Conservation (phyloP, 78 protist species). For the Paratrimastix pyriformis region DNA sequence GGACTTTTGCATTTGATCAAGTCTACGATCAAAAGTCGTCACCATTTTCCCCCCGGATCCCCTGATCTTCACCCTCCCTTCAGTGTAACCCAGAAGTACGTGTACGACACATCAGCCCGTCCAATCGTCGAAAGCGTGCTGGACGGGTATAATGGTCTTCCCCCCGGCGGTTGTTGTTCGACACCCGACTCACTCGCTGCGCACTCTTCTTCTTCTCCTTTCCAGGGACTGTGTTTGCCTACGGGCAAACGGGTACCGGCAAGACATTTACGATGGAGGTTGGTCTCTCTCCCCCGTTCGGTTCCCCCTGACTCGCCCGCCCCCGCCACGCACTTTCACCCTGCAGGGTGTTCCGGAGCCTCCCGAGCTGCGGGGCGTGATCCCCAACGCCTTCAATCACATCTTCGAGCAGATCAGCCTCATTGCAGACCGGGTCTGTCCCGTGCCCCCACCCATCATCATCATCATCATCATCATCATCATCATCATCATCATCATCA, state of each 20-base stretch:
- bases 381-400: slow-evolving; percentile 17
- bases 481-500: too few species aligned
- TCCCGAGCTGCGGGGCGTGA: slow-evolving; percentile 15
- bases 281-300: neutral
- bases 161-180: too few species aligned
- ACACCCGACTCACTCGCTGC: too few species aligned
- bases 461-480: too few species aligned
- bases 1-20: neutral
- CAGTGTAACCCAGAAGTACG: neutral
- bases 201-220: too few species aligned
- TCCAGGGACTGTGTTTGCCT: slow-evolving; percentile 15
- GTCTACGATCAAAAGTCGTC: neutral
- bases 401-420: neutral
- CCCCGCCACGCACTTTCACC: too few species aligned
- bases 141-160: slow-evolving; percentile 1
- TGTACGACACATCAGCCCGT: neutral
- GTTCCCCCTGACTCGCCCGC: too few species aligned
- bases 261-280: slow-evolving; percentile 7
- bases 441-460: too few species aligned
- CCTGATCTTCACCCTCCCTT: neutral
- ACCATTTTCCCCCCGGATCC: neutral
- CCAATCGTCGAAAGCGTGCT: neutral
- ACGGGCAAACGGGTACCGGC: slow-evolving; percentile 8
- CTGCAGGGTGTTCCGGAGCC: neutral
- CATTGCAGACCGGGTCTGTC: neutral